Conservation (phyloP, 2,329 filamentous ascomycete genomes). For the Tympanopsis confertula region DNA sequence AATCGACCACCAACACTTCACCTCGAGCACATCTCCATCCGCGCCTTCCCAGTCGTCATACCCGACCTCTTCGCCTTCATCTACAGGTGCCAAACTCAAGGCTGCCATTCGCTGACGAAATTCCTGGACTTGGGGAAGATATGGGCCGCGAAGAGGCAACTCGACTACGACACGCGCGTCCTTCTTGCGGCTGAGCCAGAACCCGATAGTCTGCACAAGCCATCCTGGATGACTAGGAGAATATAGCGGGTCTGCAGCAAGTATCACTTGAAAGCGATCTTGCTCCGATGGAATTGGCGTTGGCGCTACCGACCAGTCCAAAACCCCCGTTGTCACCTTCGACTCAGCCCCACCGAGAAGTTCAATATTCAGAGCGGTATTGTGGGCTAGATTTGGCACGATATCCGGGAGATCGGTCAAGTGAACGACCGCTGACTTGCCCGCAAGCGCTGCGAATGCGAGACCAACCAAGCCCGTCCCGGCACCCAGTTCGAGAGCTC, state of each 20-base stretch:
- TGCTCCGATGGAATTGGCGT: neutral
- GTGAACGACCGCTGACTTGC: constrained; percentile 29
- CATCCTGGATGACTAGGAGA: constrained; percentile 46
- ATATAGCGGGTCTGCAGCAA: constrained; percentile 55
- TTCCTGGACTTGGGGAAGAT: constrained; percentile 40
- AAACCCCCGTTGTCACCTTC: constrained; percentile 32
- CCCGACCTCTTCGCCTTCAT: constrained; percentile 35
- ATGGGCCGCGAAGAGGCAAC: constrained; percentile 48
- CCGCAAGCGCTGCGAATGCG: constrained; percentile 42
- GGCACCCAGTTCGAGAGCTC: constrained; percentile 44
- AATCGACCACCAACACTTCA: constrained; percentile 5
- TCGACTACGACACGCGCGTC: constrained; percentile 44
- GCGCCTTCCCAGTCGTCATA: constrained; percentile 36
- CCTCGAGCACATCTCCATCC: constrained; percentile 15
- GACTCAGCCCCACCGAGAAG: constrained; percentile 26
- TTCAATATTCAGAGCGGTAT: constrained; percentile 35
- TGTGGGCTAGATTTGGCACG: constrained; percentile 45
- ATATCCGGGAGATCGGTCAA: constrained; percentile 54
- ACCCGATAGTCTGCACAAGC: constrained; percentile 38
- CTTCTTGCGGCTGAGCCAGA: constrained; percentile 32
- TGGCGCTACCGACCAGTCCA: constrained; percentile 38
- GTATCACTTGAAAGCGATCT: constrained; percentile 32
- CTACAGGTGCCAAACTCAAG: constrained; percentile 33
- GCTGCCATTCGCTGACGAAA: constrained; percentile 37
- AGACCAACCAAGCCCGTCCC: constrained; percentile 57